Base-by-base conservation (phyloP, 2,329 filamentous ascomycete genomes). In the Cryphonectria naterciae region DNA sequence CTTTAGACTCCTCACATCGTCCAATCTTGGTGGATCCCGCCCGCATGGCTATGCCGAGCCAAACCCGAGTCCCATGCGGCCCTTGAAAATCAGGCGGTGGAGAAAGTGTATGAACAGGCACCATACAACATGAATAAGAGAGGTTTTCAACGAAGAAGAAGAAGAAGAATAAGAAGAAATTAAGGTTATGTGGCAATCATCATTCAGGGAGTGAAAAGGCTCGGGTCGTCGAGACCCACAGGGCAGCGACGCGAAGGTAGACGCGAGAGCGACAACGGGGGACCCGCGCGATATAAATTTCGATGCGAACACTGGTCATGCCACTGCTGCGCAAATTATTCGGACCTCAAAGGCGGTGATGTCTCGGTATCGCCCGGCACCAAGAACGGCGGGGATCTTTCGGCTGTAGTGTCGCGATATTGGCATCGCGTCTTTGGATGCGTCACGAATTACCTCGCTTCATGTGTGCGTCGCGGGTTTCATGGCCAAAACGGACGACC, bases 221-320 rank as follows among this genome's bases (percentile, higher is more conserved):
- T 32, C 25, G 13, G 28, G 25, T 58, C 28, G 25, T 10, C 19
- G 54, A 58, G 54, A 32, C 54, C 54, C 54, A 58, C 54, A 19
- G 25, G 28, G 54, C 43, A 56, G 35, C 32, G 64, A 66, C 64
- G 64, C 64, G 46, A 56, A 56, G 28, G 35, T 54, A 66, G 28
- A 56, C 64, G 64, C 64, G 64, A 66, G 64, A 13, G 46, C 64
- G 64, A 66, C n/a, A n/a, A n/a, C 7, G 2, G 6, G 37, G 37
- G 37, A 32, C 22, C 6, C 8, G 35, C 61, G 37, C 61, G 39
- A 46, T 41, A 41, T 64, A 15, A 17, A 32, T 32, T 19, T 28
- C 17, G 7, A 25, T 43, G 37, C 39, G 19, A 19, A 22, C 32
- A 65, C 43, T 37, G 32, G 25, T 65, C 43, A 65, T 35, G 46